Base-by-base conservation (phyloP, 2,329 filamentous ascomycete genomes). In the Botryotinia narcissicola region DNA sequence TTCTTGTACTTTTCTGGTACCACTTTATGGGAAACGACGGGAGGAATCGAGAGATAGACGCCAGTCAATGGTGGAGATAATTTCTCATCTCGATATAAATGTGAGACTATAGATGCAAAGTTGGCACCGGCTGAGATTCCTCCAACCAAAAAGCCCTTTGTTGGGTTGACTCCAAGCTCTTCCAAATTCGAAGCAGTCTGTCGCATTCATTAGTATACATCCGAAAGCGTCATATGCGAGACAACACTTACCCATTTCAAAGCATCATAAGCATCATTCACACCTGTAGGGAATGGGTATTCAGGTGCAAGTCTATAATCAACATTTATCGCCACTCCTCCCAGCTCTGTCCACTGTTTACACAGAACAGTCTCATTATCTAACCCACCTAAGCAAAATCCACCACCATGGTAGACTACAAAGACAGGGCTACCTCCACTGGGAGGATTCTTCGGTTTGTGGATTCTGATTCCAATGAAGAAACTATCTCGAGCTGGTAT, bases 91-190 rank as follows among this genome's bases (percentile, higher is more conserved):
- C 83, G 80, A 1, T 82, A 82, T 1, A 83, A 79, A 74, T 84
- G 84, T 7, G 81, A 78, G 4, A 83, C 75, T 1, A 83, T 81
- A 1, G 83, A 81, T 9, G 81, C 74, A 35, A 85, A 80, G 67
- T 83, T 83, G 20, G 81, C 84, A 25, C 84, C 85, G 7, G 86
- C 85, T 18, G 84, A 86, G 1, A 82, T 82, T 0, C 86, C 86
- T 25, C 85, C 85, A 20, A 87, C 73, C n/a, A 88, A 74, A 74
- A 88, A 87, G 0, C 85, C 86, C 20, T 80, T 80, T 8, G 80
- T 78, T 0, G 84, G 82, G 73, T 86, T 82, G 16, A 83, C 83
- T 12, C 20, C 81, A 82, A 51, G 80, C 25, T 75, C 75, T 69
- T 79, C 77, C 76, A 70, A 3, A 40, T 64, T 29, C 54, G 57